Conservation (phyloP, 108 stramenopile genomes). For the Pseudonitzschia pungens region DNA sequence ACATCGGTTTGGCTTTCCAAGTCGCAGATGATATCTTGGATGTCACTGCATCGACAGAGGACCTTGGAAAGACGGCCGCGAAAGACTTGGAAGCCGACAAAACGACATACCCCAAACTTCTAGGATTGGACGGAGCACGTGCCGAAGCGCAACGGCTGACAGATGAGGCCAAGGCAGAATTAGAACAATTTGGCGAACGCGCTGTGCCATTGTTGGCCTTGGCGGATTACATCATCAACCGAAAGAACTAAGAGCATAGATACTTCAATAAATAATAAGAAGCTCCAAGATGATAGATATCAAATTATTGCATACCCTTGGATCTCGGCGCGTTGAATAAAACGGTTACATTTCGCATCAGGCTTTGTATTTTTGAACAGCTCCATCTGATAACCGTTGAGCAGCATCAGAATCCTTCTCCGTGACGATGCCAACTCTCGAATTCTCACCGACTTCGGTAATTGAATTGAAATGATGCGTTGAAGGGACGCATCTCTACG, state of each 20-base stretch:
- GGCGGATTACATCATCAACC: conserved; percentile 92
- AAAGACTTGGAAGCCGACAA: conserved; percentile 92
- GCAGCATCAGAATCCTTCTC: no score
- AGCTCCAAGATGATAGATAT: not conserved
- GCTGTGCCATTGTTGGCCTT: conserved; percentile 86
- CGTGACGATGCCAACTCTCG: no score
- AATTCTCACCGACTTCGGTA: no score
- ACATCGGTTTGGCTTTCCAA: conserved; percentile 96
- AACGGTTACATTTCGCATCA: no score
- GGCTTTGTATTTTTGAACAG: no score
- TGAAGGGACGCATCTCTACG: no score
- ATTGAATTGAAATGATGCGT: no score
- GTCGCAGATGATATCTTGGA: conserved; percentile 98
- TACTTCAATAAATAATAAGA: not conserved
- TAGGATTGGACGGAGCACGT: conserved; percentile 91
- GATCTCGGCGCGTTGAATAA: no score
- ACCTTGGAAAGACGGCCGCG: conserved; percentile 95
- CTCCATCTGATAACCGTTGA: no score
- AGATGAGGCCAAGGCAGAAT: conserved; percentile 81
- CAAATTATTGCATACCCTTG: no score
- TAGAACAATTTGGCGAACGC: conserved; percentile 87
- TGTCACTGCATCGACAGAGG: conserved; percentile 91
- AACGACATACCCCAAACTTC: conserved; percentile 91
- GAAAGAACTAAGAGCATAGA: conserved; percentile 77
- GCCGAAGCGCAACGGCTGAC: conserved; percentile 85